Evolutionary conservation across 2,329 filamentous ascomycete species (phyloP), one percentile per base, ranked within the genome.

Genomic region (Cercospora berteroae): DNA sequence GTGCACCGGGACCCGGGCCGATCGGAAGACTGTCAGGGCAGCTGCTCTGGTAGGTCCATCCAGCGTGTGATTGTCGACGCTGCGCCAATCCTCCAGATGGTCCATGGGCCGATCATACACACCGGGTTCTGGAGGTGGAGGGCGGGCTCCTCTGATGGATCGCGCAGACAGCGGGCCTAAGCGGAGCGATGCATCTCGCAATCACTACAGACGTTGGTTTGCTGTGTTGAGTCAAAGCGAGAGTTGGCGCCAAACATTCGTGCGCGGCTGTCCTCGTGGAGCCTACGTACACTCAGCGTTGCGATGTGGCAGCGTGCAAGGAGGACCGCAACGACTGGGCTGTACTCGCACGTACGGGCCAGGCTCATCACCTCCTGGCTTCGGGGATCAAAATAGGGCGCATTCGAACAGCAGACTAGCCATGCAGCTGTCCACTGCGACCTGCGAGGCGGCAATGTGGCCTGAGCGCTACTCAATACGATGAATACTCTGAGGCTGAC

Each of bases 371-470:
- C 66, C 70, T 73, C 74, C 74, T 75, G 72, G 70, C 74, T 36
- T 75, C 70, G 67, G 66, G 69, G 63, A 67, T 69, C 71, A 80
- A 80, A 74, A 78, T 72, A 74, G 71, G 69, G 79, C 76, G 71
- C 70, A 78, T 81, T 78, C 72, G 79, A 67, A 76, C 77, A 78
- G 65, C 64, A 67, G 76, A 77, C 77, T 79, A 78, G 78, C 63
- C 75, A 79, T 82, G 81, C 80, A 82, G 80, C 79, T 79, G 79
- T 75, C 79, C 79, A 80, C 80, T 81, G 78, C 78, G 79, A 81
- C 79, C 77, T 71, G 70, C 71, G 72, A 72, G 69, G 69, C 71
- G 77, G 72, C 77, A 76, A 64, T 66, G 77, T 80, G 79, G 80
- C 76, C 80, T 81, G 79, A 81, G 79, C 79, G 78, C 74, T 73